A percentile compares a stretch with the other conserved stretches of the same genome.
These are phyloP conservation scores for Sindora glabra DNA, from an alignment of 306 rosid species.

Conservation along the genomic window DNA sequence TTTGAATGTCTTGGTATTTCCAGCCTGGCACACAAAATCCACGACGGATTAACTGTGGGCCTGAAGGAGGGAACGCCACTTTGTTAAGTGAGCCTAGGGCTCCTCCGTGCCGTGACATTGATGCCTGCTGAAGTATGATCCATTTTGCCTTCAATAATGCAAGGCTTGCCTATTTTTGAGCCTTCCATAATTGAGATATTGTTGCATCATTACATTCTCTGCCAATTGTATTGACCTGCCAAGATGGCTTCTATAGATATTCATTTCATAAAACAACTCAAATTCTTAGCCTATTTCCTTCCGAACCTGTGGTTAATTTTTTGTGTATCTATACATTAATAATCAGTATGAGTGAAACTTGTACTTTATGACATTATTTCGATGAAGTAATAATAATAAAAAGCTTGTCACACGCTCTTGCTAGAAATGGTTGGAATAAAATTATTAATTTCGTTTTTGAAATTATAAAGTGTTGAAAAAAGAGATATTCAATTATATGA, in stretches of 20 bases:
- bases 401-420: neutral
- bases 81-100: conserved; percentile 69
- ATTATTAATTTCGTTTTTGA: too few species aligned
- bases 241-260: neutral
- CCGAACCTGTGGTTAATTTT: neutral
- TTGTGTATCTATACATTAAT: conserved; percentile 22
- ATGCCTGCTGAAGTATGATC: conserved; percentile 54
- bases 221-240: conserved; percentile 26
- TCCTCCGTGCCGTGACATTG: conserved; percentile 92
- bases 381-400: neutral
- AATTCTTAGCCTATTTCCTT: conserved; percentile 17
- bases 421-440: too few species aligned
- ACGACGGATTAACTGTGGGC: conserved; percentile 58
- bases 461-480: too few species aligned
- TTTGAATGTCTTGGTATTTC: conserved; percentile 1
- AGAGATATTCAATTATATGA: too few species aligned
- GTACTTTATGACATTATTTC: conserved; percentile 1
- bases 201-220: conserved; percentile 26
- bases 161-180: conserved; percentile 42
- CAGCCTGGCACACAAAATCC: conserved; percentile 93
- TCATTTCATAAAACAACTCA: conserved; percentile 20
- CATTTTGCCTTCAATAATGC: conserved; percentile 53
- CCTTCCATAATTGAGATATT: conserved; percentile 33
- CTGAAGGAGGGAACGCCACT: conserved; percentile 97
- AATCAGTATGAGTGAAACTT: conserved; percentile 18